Evolutionary conservation across 345 rosid species (phyloP).

Genomic region (Sonneratia alba): DNA sequence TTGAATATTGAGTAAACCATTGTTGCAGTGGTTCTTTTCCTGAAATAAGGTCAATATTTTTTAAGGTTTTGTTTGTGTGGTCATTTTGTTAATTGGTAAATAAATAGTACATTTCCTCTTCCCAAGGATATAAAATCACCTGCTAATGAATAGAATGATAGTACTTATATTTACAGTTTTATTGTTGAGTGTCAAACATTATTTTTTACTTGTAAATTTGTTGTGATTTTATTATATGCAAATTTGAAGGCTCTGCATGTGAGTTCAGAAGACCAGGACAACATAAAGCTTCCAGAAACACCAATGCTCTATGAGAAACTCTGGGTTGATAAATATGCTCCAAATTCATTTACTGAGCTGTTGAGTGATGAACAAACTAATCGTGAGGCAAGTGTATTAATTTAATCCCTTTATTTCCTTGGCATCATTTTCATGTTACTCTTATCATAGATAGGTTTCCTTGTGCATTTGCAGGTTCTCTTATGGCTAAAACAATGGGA

Average conservation of each 20-base stretch:
- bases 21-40: not conserved
- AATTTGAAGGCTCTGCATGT: slow-evolving; percentile 57
- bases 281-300: slow-evolving; percentile 27
- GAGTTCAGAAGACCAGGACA: slow-evolving; percentile 48
- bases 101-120: no score
- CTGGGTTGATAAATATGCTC: slow-evolving; percentile 96
- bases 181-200: not conserved
- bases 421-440: not conserved
- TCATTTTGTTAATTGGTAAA: not conserved
- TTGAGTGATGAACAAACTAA: slow-evolving; percentile 96
- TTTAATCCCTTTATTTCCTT: not conserved
- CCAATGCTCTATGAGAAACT: slow-evolving; percentile 50
- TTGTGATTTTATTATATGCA: slow-evolving; percentile 10
- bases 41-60: not conserved
- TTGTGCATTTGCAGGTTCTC: slow-evolving; percentile 50
- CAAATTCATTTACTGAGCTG: slow-evolving; percentile 87
- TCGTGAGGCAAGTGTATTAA: slow-evolving; percentile 54
- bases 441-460: not conserved
- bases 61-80: not conserved
- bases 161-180: not conserved
- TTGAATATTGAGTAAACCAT: not conserved
- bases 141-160: not conserved
- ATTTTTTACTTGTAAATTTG: not conserved
- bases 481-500: slow-evolving; percentile 99
- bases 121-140: not conserved